Evolutionary conservation across 345 rosid genomes (phyloP).

Genomic region (Sonneratia alba): DNA sequence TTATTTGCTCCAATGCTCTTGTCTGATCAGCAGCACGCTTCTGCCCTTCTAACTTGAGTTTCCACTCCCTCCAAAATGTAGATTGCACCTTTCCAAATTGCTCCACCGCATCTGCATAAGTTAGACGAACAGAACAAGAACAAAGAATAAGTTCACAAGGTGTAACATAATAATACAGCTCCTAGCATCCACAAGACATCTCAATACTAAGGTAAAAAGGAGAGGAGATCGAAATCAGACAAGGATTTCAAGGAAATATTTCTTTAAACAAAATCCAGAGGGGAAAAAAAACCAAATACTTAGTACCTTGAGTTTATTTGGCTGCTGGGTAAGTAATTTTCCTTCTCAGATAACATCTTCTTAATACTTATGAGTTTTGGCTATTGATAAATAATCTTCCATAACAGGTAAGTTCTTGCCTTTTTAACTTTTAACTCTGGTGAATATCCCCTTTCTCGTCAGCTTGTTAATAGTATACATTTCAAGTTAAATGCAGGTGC

Average conservation of each 20-base stretch:
- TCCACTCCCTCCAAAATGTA: constrained; percentile 96
- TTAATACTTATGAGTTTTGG: neutral
- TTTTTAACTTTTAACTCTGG: neutral
- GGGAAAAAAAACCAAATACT: no score
- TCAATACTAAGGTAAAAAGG: neutral
- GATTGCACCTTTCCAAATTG: constrained; percentile 73
- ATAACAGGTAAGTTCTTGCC: neutral
- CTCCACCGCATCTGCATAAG: constrained; percentile 60
- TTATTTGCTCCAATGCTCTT: constrained; percentile 66
- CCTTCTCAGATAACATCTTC: no score
- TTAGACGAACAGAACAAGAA: constrained; percentile 6
- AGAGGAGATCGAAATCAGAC: neutral
- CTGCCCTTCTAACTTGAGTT: constrained; percentile 80
- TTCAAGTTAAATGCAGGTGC: neutral
- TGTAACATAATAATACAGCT: neutral
- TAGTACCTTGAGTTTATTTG: no score
- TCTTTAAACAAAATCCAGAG: neutral
- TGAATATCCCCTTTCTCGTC: neutral
- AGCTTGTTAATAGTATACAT: neutral
- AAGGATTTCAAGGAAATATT: neutral
- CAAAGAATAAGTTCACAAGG: neutral
- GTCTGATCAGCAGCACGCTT: constrained; percentile 65
- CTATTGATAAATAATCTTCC: neutral
- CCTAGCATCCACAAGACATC: neutral
- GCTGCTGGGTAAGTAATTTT: no score